Evolutionary conservation across 305 asterid genomes (phyloP).

Genomic region (Euphrasia arctica): DNA sequence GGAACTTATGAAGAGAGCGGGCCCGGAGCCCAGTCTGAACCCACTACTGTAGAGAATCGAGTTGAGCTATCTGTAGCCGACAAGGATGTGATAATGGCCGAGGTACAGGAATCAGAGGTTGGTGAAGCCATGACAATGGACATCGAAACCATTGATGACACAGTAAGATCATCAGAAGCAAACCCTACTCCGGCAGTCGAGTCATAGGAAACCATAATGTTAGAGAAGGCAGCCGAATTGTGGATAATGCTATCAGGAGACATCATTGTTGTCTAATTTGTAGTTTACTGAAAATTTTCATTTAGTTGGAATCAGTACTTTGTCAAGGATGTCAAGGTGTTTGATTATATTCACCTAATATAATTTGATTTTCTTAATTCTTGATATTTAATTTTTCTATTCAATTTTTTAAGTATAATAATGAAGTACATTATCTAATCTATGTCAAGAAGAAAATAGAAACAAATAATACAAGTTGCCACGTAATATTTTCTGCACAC

Average conservation of each 20-base stretch:
- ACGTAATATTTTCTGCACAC: constrained; percentile 32
- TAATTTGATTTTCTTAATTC: too few relatives aligned
- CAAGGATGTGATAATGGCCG: constrained; percentile 78
- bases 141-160: constrained; percentile 61
- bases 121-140: constrained; percentile 57
- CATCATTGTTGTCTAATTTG: not conserved
- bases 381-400: too few relatives aligned
- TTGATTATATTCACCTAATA: too few relatives aligned
- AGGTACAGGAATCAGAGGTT: constrained; percentile 60
- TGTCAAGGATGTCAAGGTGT: too few relatives aligned
- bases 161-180: constrained; percentile 53
- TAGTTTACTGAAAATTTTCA: not conserved
- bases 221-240: constrained; percentile 11
- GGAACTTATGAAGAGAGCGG: constrained; percentile 37
- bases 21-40: constrained; percentile 27
- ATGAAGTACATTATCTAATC: too few relatives aligned
- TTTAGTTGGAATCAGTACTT: not conserved
- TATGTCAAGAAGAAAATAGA: too few relatives aligned
- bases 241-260: not conserved
- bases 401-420: too few relatives aligned
- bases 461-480: too few relatives aligned
- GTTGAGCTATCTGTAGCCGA: constrained; percentile 44
- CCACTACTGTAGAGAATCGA: constrained; percentile 48
- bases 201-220: constrained; percentile 29
- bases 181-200: constrained; percentile 46